phyloP scores from a whole-genome alignment of 2,329 filamentous ascomycete genomes.

The Alternaria sp. region DNA sequence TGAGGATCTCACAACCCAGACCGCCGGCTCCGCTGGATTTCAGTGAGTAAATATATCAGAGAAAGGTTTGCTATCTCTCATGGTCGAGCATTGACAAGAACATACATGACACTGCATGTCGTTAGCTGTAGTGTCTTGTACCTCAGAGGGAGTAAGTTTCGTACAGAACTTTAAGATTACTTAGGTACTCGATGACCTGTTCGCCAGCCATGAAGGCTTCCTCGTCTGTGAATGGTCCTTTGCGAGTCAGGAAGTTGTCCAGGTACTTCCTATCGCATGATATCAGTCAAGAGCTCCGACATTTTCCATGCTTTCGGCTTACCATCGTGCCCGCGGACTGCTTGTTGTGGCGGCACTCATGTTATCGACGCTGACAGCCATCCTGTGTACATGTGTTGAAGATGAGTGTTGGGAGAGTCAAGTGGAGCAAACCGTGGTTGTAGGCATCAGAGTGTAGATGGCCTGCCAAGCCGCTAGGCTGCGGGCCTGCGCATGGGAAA shows the following conservation, averaged over 20 bases:
- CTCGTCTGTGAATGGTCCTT: conserved; percentile 82
- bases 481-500: conserved; percentile 23
- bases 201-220: conserved; percentile 60
- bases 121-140: conserved; percentile 28
- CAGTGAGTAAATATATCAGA: conserved; percentile 35
- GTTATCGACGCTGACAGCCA: conserved; percentile 33
- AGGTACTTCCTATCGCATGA: conserved; percentile 75
- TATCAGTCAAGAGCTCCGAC: conserved; percentile 27
- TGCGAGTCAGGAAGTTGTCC: conserved; percentile 77
- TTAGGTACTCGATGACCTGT: conserved; percentile 55
- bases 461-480: conserved; percentile 37
- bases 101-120: conserved; percentile 50
- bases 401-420: conserved; percentile 14
- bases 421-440: conserved; percentile 26
- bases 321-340: conserved; percentile 57
- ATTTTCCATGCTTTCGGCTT: conserved; percentile 7
- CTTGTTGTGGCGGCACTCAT: conserved; percentile 24
- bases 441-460: conserved; percentile 36
- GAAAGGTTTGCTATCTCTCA: background rate
- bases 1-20: conserved; percentile 94
- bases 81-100: conserved; percentile 5
- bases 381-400: conserved; percentile 25
- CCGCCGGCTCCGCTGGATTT: conserved; percentile 86
- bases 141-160: conserved; percentile 42
- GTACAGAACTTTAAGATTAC: conserved; percentile 68